These are phyloP conservation scores for Pseudophaeomoniella oleicola DNA, from an alignment of 2,329 filamentous ascomycete genomes.

Conservation along the genomic window DNA sequence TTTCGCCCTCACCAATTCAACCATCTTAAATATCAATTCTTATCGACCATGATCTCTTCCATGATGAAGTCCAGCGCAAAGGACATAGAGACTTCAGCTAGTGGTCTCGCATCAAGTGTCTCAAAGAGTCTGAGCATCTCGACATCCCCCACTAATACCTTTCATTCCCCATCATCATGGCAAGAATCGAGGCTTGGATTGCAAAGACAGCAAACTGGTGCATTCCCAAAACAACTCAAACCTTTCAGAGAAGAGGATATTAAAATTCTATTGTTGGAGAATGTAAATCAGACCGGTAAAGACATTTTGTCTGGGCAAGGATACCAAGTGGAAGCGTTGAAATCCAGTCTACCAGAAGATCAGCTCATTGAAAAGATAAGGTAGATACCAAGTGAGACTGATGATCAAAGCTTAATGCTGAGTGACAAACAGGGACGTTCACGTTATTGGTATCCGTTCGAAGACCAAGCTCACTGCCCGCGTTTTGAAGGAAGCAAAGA, in stretches of 20 bases:
- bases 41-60: not conserved
- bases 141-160: conserved; percentile 58
- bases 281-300: conserved; percentile 81
- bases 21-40: not conserved
- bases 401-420: conserved; percentile 8
- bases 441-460: conserved; percentile 94
- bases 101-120: not conserved
- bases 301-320: conserved; percentile 73
- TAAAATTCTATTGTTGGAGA: conserved; percentile 90
- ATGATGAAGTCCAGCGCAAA: not conserved
- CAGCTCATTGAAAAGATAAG: conserved; percentile 93
- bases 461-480: conserved; percentile 88
- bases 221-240: conserved; percentile 59
- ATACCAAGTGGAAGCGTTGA: conserved; percentile 88
- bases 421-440: conserved; percentile 57
- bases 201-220: conserved; percentile 1
- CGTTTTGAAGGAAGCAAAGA: conserved; percentile 78
- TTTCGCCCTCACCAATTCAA: too few species aligned
- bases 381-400: conserved; percentile 38
- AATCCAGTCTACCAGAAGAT: conserved; percentile 79
- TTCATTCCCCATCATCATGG: conserved; percentile 30
- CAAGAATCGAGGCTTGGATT: not conserved
- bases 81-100: conserved; percentile 3
- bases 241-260: conserved; percentile 93
- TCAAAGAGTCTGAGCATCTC: conserved; percentile 32